Evolutionary conservation across 257 asterid genomes (phyloP).

Genomic region (Phtheirospermum japonicum): DNA sequence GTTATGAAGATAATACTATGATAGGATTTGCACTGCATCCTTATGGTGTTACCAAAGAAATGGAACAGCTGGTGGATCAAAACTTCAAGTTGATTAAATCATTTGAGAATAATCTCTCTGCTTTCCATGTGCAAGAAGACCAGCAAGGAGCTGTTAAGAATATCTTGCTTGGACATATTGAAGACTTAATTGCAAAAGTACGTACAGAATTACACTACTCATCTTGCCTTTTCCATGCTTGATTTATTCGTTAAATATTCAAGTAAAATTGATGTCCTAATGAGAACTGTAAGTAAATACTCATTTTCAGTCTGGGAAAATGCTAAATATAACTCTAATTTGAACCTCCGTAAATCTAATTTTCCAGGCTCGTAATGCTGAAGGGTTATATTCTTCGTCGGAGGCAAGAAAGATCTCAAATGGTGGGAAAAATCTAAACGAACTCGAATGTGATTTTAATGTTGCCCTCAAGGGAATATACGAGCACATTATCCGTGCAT

Average conservation of each 20-base stretch:
- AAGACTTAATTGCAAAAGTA: constrained; percentile 61
- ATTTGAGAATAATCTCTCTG: constrained; percentile 46
- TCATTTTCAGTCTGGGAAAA: not conserved
- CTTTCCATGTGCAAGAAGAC: constrained; percentile 37
- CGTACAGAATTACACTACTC: not conserved
- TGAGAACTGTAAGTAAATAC: not conserved
- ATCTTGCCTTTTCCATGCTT: constrained; percentile 6
- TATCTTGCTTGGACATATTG: constrained; percentile 55
- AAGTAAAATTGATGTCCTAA: not conserved
- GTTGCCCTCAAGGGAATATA: constrained; percentile 44
- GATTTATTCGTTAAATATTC: constrained; percentile 3
- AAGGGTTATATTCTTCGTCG: constrained; percentile 39
- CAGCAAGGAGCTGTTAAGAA: constrained; percentile 43
- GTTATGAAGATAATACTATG: constrained; percentile 34
- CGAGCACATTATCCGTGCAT: constrained; percentile 36
- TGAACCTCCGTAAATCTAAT: constrained; percentile 2
- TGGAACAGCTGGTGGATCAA: constrained; percentile 57
- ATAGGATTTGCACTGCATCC: constrained; percentile 53
- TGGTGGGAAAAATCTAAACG: constrained; percentile 24
- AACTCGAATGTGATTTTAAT: constrained; percentile 40
- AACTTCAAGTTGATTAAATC: constrained; percentile 52
- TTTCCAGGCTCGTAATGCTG: constrained; percentile 61
- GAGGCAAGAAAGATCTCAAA: constrained; percentile 31
- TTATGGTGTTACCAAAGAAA: constrained; percentile 62
- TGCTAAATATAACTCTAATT: constrained; percentile 8